Percentiles rank a stretch among this genome's conserved stretches.
phyloP scores from a whole-genome alignment of 2,329 filamentous ascomycete species.

The Ceratocystiopsis minuta region DNA sequence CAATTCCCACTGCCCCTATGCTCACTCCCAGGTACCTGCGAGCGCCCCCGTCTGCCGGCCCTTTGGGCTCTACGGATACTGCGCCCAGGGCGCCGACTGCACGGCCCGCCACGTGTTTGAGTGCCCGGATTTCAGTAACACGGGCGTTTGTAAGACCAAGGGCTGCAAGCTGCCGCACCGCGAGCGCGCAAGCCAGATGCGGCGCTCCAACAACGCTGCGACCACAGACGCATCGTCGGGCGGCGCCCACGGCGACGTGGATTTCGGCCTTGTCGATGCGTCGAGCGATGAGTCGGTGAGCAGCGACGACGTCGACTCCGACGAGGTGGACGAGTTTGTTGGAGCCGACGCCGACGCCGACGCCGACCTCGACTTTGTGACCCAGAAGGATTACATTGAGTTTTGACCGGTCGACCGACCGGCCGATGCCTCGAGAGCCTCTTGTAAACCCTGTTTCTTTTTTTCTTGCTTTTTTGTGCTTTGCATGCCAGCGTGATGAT shows the following conservation, averaged over 20 bases:
- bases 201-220: slow-evolving; percentile 44
- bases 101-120: slow-evolving; percentile 75
- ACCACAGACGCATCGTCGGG: slow-evolving; percentile 19
- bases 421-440: background rate
- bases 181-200: slow-evolving; percentile 65
- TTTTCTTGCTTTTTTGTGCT: too few species aligned
- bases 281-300: slow-evolving; percentile 65
- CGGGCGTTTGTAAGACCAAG: slow-evolving; percentile 61
- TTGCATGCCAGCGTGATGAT: too few species aligned
- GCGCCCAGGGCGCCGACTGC: slow-evolving; percentile 63
- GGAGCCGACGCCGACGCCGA: slow-evolving; percentile 30
- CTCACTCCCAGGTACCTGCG: slow-evolving; percentile 63
- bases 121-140: slow-evolving; percentile 90
- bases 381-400: slow-evolving; percentile 41
- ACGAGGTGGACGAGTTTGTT: slow-evolving; percentile 50
- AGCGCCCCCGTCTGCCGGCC: slow-evolving; percentile 63
- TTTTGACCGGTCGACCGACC: slow-evolving; percentile 15
- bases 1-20: slow-evolving; percentile 71
- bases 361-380: slow-evolving; percentile 32
- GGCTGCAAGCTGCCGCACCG: slow-evolving; percentile 76
- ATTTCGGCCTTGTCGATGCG: slow-evolving; percentile 45
- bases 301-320: slow-evolving; percentile 66
- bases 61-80: slow-evolving; percentile 80
- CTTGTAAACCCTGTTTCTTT: too few species aligned
- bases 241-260: slow-evolving; percentile 23